phyloP scores from a whole-genome alignment of 2,329 filamentous ascomycete species.

The Ophiostoma sp. region DNA sequence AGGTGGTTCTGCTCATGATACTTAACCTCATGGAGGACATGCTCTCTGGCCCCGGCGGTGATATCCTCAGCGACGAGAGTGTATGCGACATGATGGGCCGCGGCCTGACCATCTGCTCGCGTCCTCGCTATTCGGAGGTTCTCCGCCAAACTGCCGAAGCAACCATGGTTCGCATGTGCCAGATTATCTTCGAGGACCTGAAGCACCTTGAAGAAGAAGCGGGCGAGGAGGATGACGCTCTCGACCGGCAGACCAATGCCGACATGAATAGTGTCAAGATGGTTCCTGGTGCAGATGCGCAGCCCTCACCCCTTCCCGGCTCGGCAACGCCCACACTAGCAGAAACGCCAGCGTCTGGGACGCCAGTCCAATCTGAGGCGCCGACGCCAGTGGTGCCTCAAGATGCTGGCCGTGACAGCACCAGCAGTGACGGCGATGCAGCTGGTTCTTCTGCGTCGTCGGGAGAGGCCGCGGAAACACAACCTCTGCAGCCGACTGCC shows the following conservation, averaged over 20 bases:
- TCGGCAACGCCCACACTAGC: slow-evolving; percentile 25
- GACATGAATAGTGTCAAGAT: slow-evolving; percentile 76
- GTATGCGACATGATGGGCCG: slow-evolving; percentile 99
- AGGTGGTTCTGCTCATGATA: slow-evolving; percentile 91
- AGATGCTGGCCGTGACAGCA: not conserved
- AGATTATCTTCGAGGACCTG: slow-evolving; percentile 91
- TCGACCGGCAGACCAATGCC: slow-evolving; percentile 61
- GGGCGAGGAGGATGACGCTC: slow-evolving; percentile 57
- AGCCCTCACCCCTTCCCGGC: slow-evolving; percentile 11
- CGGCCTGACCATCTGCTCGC: slow-evolving; percentile 93
- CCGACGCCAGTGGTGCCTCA: not conserved
- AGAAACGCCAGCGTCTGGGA: not conserved
- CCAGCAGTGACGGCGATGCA: slow-evolving; percentile 7
- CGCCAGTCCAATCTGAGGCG: not conserved
- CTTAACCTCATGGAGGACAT: slow-evolving; percentile 97
- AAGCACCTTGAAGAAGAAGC: slow-evolving; percentile 79
- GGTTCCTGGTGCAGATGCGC: slow-evolving; percentile 62
- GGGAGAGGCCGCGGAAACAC: not conserved
- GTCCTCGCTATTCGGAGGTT: slow-evolving; percentile 83
- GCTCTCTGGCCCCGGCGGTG: slow-evolving; percentile 87
- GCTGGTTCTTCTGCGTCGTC: slow-evolving; percentile 8
- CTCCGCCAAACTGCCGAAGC: slow-evolving; percentile 88
- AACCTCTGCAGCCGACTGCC: not conserved
- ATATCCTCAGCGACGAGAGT: slow-evolving; percentile 93
- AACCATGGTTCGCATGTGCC: slow-evolving; percentile 97